A percentile compares a stretch with the other conserved stretches of the same genome.
phyloP scores from a whole-genome alignment of 1,139 yeast species.

The Blastobotrys aristatus region DNA sequence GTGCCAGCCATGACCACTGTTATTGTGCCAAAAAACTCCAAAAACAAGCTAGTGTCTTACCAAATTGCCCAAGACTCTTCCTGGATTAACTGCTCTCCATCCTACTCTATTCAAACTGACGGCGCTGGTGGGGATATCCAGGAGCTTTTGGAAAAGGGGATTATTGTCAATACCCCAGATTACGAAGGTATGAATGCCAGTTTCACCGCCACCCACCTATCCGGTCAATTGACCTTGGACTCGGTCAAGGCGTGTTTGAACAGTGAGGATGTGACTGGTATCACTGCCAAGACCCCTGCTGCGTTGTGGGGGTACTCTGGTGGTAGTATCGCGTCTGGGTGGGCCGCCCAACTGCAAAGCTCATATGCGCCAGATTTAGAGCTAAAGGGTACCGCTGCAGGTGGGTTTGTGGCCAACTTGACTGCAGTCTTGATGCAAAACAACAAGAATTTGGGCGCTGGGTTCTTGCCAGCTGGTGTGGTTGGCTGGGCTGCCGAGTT shows the following conservation, averaged over 20 bases:
- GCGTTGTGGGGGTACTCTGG: constrained; percentile 33
- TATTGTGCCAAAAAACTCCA: constrained; percentile 23
- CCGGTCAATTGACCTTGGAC: constrained; percentile 29
- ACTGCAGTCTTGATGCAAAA: constrained; percentile 19
- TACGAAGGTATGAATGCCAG: constrained; percentile 28
- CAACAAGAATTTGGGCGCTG: constrained; percentile 22
- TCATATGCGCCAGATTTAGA: constrained; percentile 31
- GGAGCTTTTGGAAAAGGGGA: constrained; percentile 15
- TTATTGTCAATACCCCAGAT: constrained; percentile 26
- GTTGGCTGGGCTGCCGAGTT: constrained; percentile 30
- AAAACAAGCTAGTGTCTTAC: constrained; percentile 25
- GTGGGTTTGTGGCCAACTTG: constrained; percentile 28
- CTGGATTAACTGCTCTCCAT: constrained; percentile 29
- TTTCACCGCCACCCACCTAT: constrained; percentile 23
- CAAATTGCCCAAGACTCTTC: constrained; percentile 31
- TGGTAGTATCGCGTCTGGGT: constrained; percentile 31
- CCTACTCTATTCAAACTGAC: constrained; percentile 24
- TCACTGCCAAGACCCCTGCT: constrained; percentile 16
- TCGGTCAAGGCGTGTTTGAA: constrained; percentile 24
- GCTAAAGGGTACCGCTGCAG: constrained; percentile 27
- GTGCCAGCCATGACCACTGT: constrained; percentile 29
- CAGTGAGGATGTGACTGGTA: constrained; percentile 17
- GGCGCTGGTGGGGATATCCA: neutral
- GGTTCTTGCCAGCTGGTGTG: constrained; percentile 30
- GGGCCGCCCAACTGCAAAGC: constrained; percentile 31